Evolutionary conservation across 2,329 filamentous ascomycete species (phyloP), one percentile per base, ranked within the genome.

Genomic region (Cercospora zeae-maydis): DNA sequence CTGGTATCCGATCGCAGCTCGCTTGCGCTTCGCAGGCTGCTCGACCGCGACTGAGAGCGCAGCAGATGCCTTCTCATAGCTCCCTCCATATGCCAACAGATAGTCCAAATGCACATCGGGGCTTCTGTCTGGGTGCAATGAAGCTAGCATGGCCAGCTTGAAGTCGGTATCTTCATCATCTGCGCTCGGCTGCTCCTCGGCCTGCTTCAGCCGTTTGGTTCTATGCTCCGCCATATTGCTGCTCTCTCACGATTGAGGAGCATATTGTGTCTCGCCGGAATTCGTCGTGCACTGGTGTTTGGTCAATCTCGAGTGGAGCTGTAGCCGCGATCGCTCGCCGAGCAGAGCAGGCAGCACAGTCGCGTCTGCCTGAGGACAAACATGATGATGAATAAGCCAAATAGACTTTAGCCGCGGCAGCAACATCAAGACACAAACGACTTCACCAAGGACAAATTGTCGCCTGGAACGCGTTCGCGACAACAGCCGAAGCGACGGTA

Each of bases 141-240:
- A 98, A 1, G 88, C 84, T 2, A 99, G 79, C 1, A 96, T 80
- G 1, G 92, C 92, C 13, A 99, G 79, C 73, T 97, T 98, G 70
- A 96, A 81, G 66, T 98, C 95, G 0, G 95, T 99, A 1, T 90
- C 88, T 52, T 96, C 90, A 14, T 92, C 86, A 14, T 60, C 33
- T 52, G 31, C 11, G 53, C 62, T 11, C 31, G 39, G 37, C 21
- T 56, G 59, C 37, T 63, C 62, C 21, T 60, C 58, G 27, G 59
- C 58, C 4, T 56, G 13, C 58, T 65, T 66, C 62, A 69, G 52
- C 65, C 63, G 63, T 61, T 69, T 69, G 57, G 63, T 19, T 59
- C 63, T 64, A 49, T 61, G 62, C 55, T 58, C 58, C 14, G 66
- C 62, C 66, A 68, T 68, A 13, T 59, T 58, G 6, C 55, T 39